These are phyloP conservation scores for Sugiyamaella boreocaroliniensis DNA, from an alignment of 805 yeast species.

Conservation along the genomic window DNA sequence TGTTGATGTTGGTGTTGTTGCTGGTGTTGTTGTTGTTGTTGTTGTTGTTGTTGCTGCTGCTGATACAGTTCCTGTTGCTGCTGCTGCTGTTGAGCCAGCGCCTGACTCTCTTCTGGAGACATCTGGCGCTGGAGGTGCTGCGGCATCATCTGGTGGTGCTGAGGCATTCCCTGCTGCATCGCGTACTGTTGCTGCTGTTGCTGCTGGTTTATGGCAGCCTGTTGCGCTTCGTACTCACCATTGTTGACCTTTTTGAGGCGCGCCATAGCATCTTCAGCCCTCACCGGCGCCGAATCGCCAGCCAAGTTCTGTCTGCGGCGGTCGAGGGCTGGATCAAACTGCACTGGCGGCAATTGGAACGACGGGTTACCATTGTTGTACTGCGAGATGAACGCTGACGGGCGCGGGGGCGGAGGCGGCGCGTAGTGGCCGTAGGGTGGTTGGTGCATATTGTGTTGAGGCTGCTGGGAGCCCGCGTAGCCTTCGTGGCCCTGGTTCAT, in stretches of 20 bases:
- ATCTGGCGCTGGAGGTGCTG: background rate
- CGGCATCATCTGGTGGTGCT: constrained; percentile 10
- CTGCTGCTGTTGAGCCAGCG: background rate
- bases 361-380: constrained; percentile 9
- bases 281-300: constrained; percentile 21
- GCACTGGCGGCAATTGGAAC: constrained; percentile 26
- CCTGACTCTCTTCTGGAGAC: background rate
- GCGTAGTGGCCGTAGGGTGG: background rate
- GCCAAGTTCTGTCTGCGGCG: constrained; percentile 16
- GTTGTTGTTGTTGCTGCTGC: constrained; percentile 12
- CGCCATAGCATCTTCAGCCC: constrained; percentile 34
- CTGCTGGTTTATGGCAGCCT: constrained; percentile 5
- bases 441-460: background rate
- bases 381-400: constrained; percentile 12
- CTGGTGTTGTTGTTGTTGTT: background rate
- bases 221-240: background rate
- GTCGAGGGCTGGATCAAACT: constrained; percentile 23
- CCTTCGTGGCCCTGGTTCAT: background rate
- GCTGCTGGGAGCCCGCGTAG: background rate
- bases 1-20: constrained; percentile 26
- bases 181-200: constrained; percentile 9
- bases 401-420: background rate
- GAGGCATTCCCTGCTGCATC: background rate
- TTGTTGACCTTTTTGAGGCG: constrained; percentile 23
- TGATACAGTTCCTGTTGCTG: constrained; percentile 23